phyloP scores from a whole-genome alignment of 2,329 filamentous ascomycete genomes.

The Monosporascus sp. region DNA sequence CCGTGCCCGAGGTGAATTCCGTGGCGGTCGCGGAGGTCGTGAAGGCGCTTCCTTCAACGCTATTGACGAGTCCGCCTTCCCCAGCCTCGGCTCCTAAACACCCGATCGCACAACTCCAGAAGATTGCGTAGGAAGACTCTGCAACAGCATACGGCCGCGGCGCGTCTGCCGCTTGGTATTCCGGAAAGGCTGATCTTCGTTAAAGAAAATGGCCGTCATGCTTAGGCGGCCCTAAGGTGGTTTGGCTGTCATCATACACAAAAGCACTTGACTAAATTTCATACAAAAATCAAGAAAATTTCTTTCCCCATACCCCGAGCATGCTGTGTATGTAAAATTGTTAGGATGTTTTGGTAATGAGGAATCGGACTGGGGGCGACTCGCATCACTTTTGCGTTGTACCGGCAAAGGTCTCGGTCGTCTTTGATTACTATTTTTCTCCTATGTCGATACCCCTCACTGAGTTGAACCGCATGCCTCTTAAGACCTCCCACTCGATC shows the following conservation, averaged over 20 bases:
- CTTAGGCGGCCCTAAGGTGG: constrained; percentile 9
- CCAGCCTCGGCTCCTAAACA: constrained; percentile 51
- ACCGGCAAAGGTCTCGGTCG: constrained; percentile 22
- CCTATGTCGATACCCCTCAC: neutral
- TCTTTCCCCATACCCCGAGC: constrained; percentile 18
- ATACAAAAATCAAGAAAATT: constrained; percentile 24
- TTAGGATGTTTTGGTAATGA: constrained; percentile 17
- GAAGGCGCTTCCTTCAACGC: constrained; percentile 49
- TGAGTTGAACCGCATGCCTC: neutral
- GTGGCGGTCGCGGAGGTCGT: constrained; percentile 42
- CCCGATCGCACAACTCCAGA: neutral
- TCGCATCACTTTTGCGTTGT: constrained; percentile 20
- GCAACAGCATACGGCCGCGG: constrained; percentile 6
- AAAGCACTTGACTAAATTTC: constrained; percentile 14
- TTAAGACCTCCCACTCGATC: neutral
- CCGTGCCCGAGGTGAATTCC: constrained; percentile 36
- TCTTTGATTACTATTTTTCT: constrained; percentile 14
- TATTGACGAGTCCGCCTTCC: constrained; percentile 54
- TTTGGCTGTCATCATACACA: constrained; percentile 18
- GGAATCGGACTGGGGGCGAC: constrained; percentile 10
- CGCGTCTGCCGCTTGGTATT: constrained; percentile 12
- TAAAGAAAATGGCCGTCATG: constrained; percentile 3
- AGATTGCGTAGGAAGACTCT: constrained; percentile 6
- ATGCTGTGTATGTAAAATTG: constrained; percentile 15
- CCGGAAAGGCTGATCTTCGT: constrained; percentile 9